Evolutionary conservation across 805 yeast genomes (phyloP), one percentile per base, ranked within the genome.

Genomic region (Wickerhamomyces bovis): DNA sequence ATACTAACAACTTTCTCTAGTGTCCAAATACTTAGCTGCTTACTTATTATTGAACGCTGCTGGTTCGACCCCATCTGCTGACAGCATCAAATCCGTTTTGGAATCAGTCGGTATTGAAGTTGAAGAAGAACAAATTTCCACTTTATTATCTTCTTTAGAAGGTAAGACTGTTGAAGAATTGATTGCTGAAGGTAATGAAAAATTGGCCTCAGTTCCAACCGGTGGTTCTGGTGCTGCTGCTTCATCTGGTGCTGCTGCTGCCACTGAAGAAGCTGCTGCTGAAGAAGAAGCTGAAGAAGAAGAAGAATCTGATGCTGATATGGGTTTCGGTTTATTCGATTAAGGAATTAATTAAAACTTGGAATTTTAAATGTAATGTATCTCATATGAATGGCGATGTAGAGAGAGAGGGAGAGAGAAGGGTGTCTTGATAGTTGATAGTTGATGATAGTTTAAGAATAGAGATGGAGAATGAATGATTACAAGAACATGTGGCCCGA

Each of bases 241-340:
- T 63, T 76, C 80, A 67, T 79, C 77, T 66, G 80, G 78, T 66
- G 83, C 85, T 63, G 83, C 83, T 64, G 83, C 78, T 65, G 86
- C 73, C 70, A 82, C 79, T 57, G 85, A 77, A 59, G 89, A 75
- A 56, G 94, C 73, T 49, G 95, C 72, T 51, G 94, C 72, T 61
- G 90, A 73, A 62, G 83, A 66, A 58, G 83, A 73, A 64, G 89
- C 77, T 64, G 89, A 73, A 62, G 85, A 68, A 60, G 81, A 71
- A 62, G 81, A 76, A 71, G 85, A 79, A 68, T 78, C 79, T 58
- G 69, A 66, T 53, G 87, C 81, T 64, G 92, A 84, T 75, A 84
- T 86, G 95, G 96, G 95, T 66, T 82, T 85, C 85, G 96, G 96
- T 81, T 85, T 94, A 74, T 94, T 94, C 85, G 99, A 94, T 83